phyloP scores from a whole-genome alignment of 768 basidiomycete genomes.

The Leccinum uliginosum region DNA sequence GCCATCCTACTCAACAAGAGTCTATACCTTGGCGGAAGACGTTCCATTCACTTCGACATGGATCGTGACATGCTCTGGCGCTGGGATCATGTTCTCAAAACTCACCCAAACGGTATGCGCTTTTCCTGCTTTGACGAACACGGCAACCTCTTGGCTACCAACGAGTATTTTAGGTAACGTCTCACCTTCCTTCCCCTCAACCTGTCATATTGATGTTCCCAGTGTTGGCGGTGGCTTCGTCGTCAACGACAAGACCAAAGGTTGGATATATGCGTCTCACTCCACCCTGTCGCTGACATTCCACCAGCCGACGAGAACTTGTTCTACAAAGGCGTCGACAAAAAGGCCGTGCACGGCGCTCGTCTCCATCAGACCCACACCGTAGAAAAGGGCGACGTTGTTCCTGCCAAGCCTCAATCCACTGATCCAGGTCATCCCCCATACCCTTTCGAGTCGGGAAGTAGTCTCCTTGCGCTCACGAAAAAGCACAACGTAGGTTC shows the following conservation, averaged over 20 bases:
- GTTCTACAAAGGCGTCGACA: conserved; percentile 91
- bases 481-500: conserved; percentile 73
- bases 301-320: conserved; percentile 81
- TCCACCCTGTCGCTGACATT: conserved; percentile 1
- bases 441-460: conserved; percentile 78
- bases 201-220: not conserved
- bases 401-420: conserved; percentile 8
- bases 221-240: conserved; percentile 93
- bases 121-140: conserved; percentile 78
- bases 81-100: conserved; percentile 84
- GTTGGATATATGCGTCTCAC: conserved; percentile 31
- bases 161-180: conserved; percentile 79
- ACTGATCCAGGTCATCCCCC: conserved; percentile 58
- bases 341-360: conserved; percentile 72
- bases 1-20: conserved; percentile 61
- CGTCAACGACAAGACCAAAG: conserved; percentile 91
- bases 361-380: conserved; percentile 65
- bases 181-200: not conserved
- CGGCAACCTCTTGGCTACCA: conserved; percentile 88
- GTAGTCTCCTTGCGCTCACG: conserved; percentile 69
- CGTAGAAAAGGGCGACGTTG: conserved; percentile 26
- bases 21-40: conserved; percentile 67
- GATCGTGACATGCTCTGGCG: conserved; percentile 91
- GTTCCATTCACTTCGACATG: conserved; percentile 81
- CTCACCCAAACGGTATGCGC: conserved; percentile 90